Percentiles rank a stretch among this genome's conserved stretches.
Conservation (phyloP, 805 yeast species). For the Suhomyces sp. region DNA sequence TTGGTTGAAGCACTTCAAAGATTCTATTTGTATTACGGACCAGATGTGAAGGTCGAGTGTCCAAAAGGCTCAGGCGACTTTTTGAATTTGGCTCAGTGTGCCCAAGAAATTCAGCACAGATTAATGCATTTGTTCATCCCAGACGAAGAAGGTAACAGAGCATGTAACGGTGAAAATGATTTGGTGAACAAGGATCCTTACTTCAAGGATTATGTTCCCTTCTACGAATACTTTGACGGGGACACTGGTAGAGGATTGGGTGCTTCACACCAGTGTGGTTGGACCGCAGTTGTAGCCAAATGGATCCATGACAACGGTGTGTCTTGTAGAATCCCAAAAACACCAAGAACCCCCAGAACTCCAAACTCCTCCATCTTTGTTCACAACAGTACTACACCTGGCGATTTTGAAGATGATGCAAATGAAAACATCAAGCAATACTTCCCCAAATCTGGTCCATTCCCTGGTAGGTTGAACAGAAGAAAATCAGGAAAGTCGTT, state of each 20-base stretch:
- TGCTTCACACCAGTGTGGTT: slow-evolving; percentile 92
- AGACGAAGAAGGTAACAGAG: slow-evolving; percentile 62
- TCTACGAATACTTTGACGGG: slow-evolving; percentile 88
- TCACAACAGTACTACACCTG: slow-evolving; percentile 12
- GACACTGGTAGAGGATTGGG: slow-evolving; percentile 94
- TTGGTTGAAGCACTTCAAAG: slow-evolving; percentile 84
- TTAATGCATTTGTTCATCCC: slow-evolving; percentile 73
- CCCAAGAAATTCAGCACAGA: slow-evolving; percentile 85
- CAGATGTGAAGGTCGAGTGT: slow-evolving; percentile 79
- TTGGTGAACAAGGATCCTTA: slow-evolving; percentile 56
- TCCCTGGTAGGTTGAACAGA: slow-evolving; percentile 54
- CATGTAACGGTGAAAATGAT: slow-evolving; percentile 70
- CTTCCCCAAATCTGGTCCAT: slow-evolving; percentile 46
- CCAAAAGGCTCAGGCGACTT: slow-evolving; percentile 79
- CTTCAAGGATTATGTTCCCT: slow-evolving; percentile 74
- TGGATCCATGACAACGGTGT: slow-evolving; percentile 87
- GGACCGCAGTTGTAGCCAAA: slow-evolving; percentile 93
- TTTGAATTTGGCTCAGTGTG: slow-evolving; percentile 81
- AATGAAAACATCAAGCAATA: slow-evolving; percentile 38
- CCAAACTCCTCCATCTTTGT: slow-evolving; percentile 25
- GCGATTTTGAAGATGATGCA: slow-evolving; percentile 18
- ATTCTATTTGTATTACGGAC: slow-evolving; percentile 84
- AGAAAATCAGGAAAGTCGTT: slow-evolving; percentile 75
- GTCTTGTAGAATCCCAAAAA: slow-evolving; percentile 53
- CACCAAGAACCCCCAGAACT: slow-evolving; percentile 34